Evolutionary conservation across 2,329 filamentous ascomycete genomes (phyloP).

Genomic region (Colletotrichum sidae): DNA sequence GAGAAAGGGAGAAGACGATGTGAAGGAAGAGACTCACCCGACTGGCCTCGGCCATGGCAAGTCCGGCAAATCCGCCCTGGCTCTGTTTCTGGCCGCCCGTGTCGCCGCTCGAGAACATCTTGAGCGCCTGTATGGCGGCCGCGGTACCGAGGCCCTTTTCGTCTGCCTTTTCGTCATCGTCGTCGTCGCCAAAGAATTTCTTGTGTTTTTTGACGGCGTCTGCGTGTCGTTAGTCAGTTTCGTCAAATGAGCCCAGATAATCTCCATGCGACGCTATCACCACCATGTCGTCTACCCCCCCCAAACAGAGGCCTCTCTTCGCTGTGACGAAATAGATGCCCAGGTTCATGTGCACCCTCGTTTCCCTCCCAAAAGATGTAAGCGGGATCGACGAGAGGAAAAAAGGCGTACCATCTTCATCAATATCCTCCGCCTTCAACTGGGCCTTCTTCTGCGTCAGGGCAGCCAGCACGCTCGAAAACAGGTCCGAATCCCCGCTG

Average conservation of each 20-base stretch:
- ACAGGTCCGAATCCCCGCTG: constrained; percentile 60
- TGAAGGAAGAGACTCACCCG: constrained; percentile 63
- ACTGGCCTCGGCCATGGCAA: constrained; percentile 89
- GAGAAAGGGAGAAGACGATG: background rate
- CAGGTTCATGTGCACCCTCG: too few relatives aligned
- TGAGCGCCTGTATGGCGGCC: constrained; percentile 84
- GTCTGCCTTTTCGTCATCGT: constrained; percentile 58
- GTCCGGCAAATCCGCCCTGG: constrained; percentile 83
- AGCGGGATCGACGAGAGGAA: background rate
- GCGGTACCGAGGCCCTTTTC: constrained; percentile 73
- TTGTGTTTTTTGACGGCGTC: constrained; percentile 81
- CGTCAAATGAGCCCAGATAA: too few relatives aligned
- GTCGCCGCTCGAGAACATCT: constrained; percentile 76
- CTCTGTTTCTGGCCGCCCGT: constrained; percentile 60
- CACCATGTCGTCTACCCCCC: too few relatives aligned
- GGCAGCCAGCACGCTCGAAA: constrained; percentile 59
- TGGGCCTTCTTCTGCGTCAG: constrained; percentile 62
- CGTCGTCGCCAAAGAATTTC: constrained; percentile 72
- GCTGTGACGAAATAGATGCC: too few relatives aligned
- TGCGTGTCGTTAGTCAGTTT: constrained; percentile 40
- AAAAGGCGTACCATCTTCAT: constrained; percentile 60
- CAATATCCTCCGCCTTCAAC: constrained; percentile 58
- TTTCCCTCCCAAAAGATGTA: too few relatives aligned
- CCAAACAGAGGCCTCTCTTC: too few relatives aligned
- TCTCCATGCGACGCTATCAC: too few relatives aligned